Evolutionary conservation across 1,139 yeast species (phyloP), one percentile per base, ranked within the genome.

Genomic region (Schwanniomyces etchellsii): DNA sequence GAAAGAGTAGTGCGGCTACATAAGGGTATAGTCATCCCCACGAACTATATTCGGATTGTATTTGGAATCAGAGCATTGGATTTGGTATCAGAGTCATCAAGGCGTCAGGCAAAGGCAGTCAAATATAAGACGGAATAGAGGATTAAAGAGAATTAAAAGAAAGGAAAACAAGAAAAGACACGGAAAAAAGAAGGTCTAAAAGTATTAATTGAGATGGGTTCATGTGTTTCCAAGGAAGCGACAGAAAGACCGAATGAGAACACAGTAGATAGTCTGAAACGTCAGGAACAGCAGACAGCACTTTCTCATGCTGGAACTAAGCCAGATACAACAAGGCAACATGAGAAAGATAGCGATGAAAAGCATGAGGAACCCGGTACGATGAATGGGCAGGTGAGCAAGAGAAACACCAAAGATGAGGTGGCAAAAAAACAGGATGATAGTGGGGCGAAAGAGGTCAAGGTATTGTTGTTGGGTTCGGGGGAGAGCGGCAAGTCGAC

Each of bases 401-500:
- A 9, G 10, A 18, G n/a, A n/a, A 9, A 18, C 10, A 18, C 9
- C 9, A 18, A 18, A n/a, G 21, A 18, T 9, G 21, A 18, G n/a
- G 10, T 18, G n/a, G 21, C 21, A n/a, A n/a, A n/a, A n/a, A n/a
- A n/a, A 36, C 38, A 18, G 30, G 7, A 11, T 22, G 23, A 31
- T 36, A 24, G 36, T 36, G 11, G 35, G 39, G 23, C 25, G 14
- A 63, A 64, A 35, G 77, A 73, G 39, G 73, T 79, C 20, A 81
- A 81, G 48, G 75, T 80, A 26, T 57, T 82, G 23, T 58, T 82
- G 26, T 57, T 82, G 32, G 93, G 93, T 5, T 77, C 89, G 1
- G 93, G 91, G 16, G 93, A 82, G 48, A 73, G 82, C 45, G 91
- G 91, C 11, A 81, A 81, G 47, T 78, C 88, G 3, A 81, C 91